Evolutionary conservation across 2,329 filamentous ascomycete species (phyloP), one percentile per base, ranked within the genome.

Genomic region (Cladophialophora psammophila): DNA sequence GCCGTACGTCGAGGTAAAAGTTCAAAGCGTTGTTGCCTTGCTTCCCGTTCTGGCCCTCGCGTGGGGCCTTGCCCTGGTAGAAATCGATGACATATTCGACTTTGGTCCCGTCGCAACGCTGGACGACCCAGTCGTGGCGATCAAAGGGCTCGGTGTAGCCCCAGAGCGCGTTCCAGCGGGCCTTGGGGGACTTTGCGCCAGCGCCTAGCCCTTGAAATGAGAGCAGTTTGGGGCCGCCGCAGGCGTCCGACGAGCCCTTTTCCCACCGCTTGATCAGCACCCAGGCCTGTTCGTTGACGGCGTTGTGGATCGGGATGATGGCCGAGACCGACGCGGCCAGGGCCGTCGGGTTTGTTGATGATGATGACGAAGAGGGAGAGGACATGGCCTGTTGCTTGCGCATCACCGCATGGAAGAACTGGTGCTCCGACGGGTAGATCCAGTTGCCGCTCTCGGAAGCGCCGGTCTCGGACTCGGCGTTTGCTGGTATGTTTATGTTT

Each of bases 41-140:
- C 20, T 64, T 32, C 8, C 40, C 32, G 26, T 20, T 80, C 80
- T 12, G 48, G 31, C 9, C 53, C 36, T 9, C 26, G 38, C 4
- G 58, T 40, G 12, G 50, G 48, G 83, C 78, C 72, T 84, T 87
- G 0, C 95, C 95, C 5, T 93, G 89, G 77, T 99, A 99, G 75
- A 99, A 99, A 80, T 99, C 95, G 78, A 99, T 99, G 45, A 99
- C 91, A 77, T 99, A 99, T 74, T 98, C 95, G 57, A 99, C 82
- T 75, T 87, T 88, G 65, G 78, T 75, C 6, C 81, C 81, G 20
- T 91, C 94, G 76, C 95, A 98, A 60, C 95, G 86, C 80, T 99
- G 94, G 40, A 99, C 90, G 31, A 97, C 89, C 95, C 95, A 99
- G 79, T 99, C 95, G 78, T 99, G 95, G 34, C 95, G 85, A 80